phyloP scores from a whole-genome alignment of 2,329 filamentous ascomycete species.

The Aspergillus sp. region DNA sequence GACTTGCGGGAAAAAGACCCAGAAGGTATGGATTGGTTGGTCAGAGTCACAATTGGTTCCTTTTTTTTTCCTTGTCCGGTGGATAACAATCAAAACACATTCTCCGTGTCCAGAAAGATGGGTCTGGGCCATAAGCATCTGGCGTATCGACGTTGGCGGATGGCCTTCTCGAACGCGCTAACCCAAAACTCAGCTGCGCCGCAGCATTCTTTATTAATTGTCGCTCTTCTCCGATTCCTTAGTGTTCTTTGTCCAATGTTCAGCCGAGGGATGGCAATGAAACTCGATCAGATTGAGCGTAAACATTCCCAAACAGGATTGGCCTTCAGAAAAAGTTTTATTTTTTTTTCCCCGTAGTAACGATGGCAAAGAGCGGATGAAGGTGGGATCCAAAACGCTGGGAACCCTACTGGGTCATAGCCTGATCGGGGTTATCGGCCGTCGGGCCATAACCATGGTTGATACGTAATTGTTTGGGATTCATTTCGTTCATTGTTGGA shows the following conservation, averaged over 20 bases:
- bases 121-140: neutral
- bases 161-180: conserved; percentile 1
- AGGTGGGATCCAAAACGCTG: neutral
- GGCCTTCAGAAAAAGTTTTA: neutral
- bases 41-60: neutral
- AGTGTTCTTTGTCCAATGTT: neutral
- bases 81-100: neutral
- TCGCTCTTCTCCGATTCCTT: conserved; percentile 2
- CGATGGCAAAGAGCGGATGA: neutral
- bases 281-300: neutral
- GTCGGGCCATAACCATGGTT: too few relatives aligned
- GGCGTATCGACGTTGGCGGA: neutral
- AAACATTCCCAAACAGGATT: neutral
- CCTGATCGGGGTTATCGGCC: neutral
- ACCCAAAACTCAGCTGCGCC: conserved; percentile 2
- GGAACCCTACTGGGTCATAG: too few relatives aligned
- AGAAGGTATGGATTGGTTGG: neutral
- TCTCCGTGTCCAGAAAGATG: neutral
- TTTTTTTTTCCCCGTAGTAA: neutral
- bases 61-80: neutral
- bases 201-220: neutral
- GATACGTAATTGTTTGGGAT: too few relatives aligned
- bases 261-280: neutral
- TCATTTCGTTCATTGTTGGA: too few relatives aligned
- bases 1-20: neutral